phyloP scores from a whole-genome alignment of 2,329 filamentous ascomycete genomes.

The Ophiostoma ulmi region DNA sequence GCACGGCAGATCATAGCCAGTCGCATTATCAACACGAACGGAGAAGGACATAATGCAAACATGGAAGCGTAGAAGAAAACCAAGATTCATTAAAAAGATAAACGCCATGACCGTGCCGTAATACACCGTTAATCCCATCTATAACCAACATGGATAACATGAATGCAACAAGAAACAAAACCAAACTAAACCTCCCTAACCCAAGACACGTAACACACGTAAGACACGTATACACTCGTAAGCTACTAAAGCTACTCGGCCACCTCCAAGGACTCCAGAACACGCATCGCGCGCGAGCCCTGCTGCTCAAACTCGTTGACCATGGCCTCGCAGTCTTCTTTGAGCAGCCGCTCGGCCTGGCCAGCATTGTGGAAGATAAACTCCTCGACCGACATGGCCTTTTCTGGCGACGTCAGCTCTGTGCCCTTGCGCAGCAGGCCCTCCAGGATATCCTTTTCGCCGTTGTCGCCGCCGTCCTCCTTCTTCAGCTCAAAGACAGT shows the following conservation, averaged over 20 bases:
- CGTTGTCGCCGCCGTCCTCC: conserved; percentile 29
- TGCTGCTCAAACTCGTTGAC: conserved; percentile 80
- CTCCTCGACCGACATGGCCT: conserved; percentile 86
- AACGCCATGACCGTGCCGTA: conserved; percentile 3
- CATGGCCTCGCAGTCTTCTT: conserved; percentile 74
- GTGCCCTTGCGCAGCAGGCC: conserved; percentile 51
- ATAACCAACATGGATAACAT: conserved; percentile 3
- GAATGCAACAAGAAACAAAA: not conserved
- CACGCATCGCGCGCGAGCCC: conserved; percentile 69
- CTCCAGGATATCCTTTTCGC: conserved; percentile 34
- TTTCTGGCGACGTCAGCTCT: conserved; percentile 69
- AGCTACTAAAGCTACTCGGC: conserved; percentile 32
- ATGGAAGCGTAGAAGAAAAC: not conserved
- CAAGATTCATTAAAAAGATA: not conserved
- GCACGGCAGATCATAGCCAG: not conserved
- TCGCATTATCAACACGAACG: not conserved
- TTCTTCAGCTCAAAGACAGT: conserved; percentile 50
- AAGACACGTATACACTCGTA: not conserved
- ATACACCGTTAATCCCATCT: not conserved
- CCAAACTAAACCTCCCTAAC: not conserved
- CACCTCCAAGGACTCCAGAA: conserved; percentile 66
- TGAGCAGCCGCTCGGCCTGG: conserved; percentile 72
- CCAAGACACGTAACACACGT: not conserved
- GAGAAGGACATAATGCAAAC: not conserved
- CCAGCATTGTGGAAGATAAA: conserved; percentile 82